Conservation (phyloP, 352 stramenopile genomes). For the Globisporangium emineosum region DNA sequence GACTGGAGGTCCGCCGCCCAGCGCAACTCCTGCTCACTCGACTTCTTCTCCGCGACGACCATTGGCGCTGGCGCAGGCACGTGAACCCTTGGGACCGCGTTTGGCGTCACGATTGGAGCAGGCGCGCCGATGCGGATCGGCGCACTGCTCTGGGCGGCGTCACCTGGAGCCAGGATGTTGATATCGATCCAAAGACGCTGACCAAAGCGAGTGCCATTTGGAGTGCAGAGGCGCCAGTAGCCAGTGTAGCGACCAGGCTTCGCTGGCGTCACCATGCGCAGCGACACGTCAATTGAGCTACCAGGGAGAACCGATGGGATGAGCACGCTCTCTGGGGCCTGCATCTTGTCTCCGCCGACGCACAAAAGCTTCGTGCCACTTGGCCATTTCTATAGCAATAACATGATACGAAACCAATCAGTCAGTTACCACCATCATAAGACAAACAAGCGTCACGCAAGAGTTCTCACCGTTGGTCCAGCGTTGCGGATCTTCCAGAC, state of each 20-base stretch:
- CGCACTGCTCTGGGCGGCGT: slow-evolving; percentile 38
- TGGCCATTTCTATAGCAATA: slow-evolving; percentile 54
- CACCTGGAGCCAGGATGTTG: slow-evolving; percentile 35
- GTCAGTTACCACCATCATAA: background rate
- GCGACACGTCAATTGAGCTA: slow-evolving; percentile 69
- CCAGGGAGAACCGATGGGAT: slow-evolving; percentile 67
- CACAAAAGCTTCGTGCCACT: slow-evolving; percentile 63
- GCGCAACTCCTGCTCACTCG: slow-evolving; percentile 38
- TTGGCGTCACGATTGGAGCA: slow-evolving; percentile 25
- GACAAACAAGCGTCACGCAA: too few species aligned
- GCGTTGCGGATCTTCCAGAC: slow-evolving; percentile 87
- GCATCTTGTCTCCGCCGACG: slow-evolving; percentile 74
- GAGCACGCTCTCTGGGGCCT: slow-evolving; percentile 62
- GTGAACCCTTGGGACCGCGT: slow-evolving; percentile 17
- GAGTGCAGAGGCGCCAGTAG: slow-evolving; percentile 85
- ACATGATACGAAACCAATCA: background rate
- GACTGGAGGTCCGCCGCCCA: slow-evolving; percentile 44
- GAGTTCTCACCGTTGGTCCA: slow-evolving; percentile 35
- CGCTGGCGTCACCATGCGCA: slow-evolving; percentile 56
- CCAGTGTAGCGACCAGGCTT: slow-evolving; percentile 73
- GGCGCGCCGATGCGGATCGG: slow-evolving; percentile 39
- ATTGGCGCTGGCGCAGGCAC: slow-evolving; percentile 30
- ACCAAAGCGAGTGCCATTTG: slow-evolving; percentile 79
- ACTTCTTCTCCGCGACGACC: slow-evolving; percentile 19
- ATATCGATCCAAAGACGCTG: slow-evolving; percentile 90